These are phyloP conservation scores for Lojkania enalia DNA, from an alignment of 2,329 filamentous ascomycete species.

Conservation along the genomic window DNA sequence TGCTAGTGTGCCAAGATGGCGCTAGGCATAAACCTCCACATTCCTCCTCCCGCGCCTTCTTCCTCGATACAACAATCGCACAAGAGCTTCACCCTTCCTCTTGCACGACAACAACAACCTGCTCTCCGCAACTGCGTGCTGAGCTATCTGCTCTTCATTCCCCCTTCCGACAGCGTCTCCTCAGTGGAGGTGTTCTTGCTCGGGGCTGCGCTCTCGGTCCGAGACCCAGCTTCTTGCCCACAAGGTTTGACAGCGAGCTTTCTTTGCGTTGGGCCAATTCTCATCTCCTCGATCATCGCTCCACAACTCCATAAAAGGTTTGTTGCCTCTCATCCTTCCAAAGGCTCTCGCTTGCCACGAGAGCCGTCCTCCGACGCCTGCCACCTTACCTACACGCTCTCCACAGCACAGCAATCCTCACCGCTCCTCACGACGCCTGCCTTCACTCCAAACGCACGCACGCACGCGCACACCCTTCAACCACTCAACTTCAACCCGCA, in stretches of 20 bases:
- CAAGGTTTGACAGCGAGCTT: constrained; percentile 47
- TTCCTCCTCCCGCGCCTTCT: no score
- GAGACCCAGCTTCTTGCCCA: background rate
- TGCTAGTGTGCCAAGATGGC: constrained; percentile 27
- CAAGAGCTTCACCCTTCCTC: constrained; percentile 1
- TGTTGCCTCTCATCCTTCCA: constrained; percentile 28
- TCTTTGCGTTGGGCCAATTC: constrained; percentile 42
- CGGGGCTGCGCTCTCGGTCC: constrained; percentile 1
- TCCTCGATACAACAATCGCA: no score
- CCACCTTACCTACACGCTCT: constrained; percentile 31
- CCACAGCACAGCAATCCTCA: constrained; percentile 32
- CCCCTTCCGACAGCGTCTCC: constrained; percentile 5
- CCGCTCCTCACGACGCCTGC: constrained; percentile 40
- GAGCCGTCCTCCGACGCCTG: constrained; percentile 34
- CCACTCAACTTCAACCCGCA: no score
- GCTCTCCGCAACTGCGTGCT: constrained; percentile 16
- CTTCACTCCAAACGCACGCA: constrained; percentile 33
- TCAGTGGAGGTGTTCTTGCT: constrained; percentile 13
- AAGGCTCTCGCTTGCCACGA: constrained; percentile 31
- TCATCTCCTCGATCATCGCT: constrained; percentile 26
- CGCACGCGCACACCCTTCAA: constrained; percentile 35
- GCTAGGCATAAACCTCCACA: no score
- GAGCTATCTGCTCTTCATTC: constrained; percentile 10
- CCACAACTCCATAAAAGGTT: constrained; percentile 25
- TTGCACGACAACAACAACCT: constrained; percentile 3